These are phyloP conservation scores for Alternaria triticimaculans DNA, from an alignment of 2,329 filamentous ascomycete species.

Conservation along the genomic window DNA sequence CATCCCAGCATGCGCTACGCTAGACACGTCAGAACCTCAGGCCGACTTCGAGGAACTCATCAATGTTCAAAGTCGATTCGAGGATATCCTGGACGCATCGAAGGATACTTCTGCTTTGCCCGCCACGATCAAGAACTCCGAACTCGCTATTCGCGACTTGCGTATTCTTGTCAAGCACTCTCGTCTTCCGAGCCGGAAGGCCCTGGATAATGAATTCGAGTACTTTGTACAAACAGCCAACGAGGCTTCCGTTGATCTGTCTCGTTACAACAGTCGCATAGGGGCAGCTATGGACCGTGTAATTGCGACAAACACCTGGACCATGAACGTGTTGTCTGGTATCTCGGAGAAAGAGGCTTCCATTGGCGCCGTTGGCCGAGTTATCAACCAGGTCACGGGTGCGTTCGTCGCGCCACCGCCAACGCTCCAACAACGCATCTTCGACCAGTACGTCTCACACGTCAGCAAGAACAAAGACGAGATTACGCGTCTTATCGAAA, in stretches of 20 bases:
- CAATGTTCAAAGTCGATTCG: conserved; percentile 75
- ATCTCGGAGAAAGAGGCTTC: conserved; percentile 56
- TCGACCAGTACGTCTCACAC: conserved; percentile 78
- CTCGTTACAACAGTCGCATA: conserved; percentile 78
- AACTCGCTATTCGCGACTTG: conserved; percentile 76
- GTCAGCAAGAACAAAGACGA: conserved; percentile 73
- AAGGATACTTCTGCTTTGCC: conserved; percentile 71
- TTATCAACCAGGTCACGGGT: conserved; percentile 57
- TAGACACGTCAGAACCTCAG: conserved; percentile 13
- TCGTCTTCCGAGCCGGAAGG: conserved; percentile 69
- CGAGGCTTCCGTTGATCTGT: conserved; percentile 69
- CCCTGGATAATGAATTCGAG: conserved; percentile 77
- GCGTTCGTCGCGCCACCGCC: conserved; percentile 60
- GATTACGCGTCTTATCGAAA: conserved; percentile 70
- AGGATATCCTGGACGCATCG: conserved; percentile 73
- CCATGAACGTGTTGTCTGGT: conserved; percentile 70
- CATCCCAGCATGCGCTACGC: conserved; percentile 66
- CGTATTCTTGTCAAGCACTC: conserved; percentile 75
- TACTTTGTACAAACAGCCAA: conserved; percentile 75
- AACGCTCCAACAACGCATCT: conserved; percentile 58
- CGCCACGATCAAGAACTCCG: conserved; percentile 79
- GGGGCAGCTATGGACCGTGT: conserved; percentile 76
- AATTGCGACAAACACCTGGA: conserved; percentile 78
- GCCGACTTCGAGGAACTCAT: conserved; percentile 77
- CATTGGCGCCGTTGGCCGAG: conserved; percentile 48